A percentile compares a stretch with the other conserved stretches of the same genome.
Conservation (phyloP, 345 rosid species). For the Eucalyptus microcorys region DNA sequence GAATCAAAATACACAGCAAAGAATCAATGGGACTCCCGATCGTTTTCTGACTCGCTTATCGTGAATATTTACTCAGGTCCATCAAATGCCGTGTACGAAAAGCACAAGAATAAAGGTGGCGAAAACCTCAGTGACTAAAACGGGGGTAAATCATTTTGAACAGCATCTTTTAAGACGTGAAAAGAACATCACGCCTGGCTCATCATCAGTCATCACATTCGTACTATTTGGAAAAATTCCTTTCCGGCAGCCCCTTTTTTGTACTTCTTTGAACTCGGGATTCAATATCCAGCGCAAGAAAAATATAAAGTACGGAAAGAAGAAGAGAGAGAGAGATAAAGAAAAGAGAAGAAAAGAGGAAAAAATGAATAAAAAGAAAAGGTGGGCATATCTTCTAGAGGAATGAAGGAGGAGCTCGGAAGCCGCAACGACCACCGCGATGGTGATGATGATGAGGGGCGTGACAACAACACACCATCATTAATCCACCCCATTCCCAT, state of each 20-base stretch:
- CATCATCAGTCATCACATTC: background rate
- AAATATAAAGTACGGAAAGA: too few species aligned
- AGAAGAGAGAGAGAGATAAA: background rate
- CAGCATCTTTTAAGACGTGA: background rate
- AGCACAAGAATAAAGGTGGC: background rate
- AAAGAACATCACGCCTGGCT: background rate
- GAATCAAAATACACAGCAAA: background rate
- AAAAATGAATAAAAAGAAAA: background rate
- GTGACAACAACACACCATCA: background rate
- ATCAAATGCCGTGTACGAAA: background rate
- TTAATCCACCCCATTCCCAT: background rate
- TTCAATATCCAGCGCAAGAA: background rate
- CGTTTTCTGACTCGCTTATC: background rate
- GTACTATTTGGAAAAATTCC: background rate
- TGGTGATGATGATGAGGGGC: background rate
- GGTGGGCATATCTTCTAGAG: background rate
- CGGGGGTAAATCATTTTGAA: background rate
- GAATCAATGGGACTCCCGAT: background rate
- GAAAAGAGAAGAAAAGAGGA: background rate
- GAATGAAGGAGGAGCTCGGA: background rate
- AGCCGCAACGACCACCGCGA: background rate
- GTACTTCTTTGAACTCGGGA: background rate
- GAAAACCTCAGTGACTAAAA: background rate
- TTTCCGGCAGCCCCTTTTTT: background rate
- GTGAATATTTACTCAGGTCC: background rate